Evolutionary conservation across 2,329 filamentous ascomycete species (phyloP).

Genomic region (Talaromyces sp.): DNA sequence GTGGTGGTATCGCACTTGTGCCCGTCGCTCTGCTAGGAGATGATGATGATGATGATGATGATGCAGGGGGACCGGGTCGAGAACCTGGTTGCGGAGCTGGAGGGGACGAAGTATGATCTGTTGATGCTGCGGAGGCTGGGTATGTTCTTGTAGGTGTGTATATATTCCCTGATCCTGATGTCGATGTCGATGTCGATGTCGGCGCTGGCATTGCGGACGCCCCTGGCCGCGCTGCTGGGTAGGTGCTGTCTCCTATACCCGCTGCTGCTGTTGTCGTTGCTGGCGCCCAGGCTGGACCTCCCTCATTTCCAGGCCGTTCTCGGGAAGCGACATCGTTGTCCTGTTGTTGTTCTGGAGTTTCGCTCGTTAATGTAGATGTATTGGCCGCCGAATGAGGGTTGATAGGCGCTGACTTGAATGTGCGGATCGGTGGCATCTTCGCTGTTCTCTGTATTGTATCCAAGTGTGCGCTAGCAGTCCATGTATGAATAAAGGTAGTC

Average conservation of each 20-base stretch:
- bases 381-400: constrained; percentile 24
- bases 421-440: constrained; percentile 27
- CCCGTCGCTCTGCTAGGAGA: neutral
- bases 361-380: neutral
- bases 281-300: constrained; percentile 1
- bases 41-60: constrained; percentile 5
- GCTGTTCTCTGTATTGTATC: neutral
- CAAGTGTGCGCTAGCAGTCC: neutral
- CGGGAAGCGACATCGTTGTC: neutral
- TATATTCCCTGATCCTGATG: neutral
- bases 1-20: constrained; percentile 28
- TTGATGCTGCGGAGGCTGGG: constrained; percentile 17
- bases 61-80: constrained; percentile 34
- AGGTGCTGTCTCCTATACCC: neutral
- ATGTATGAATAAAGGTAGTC: neutral
- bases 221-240: constrained; percentile 8
- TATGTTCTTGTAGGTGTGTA: constrained; percentile 13
- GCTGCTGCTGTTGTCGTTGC: neutral
- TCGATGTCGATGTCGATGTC: constrained; percentile 15
- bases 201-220: constrained; percentile 20
- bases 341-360: neutral
- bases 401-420: constrained; percentile 28
- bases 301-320: neutral
- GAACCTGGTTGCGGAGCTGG: constrained; percentile 37
- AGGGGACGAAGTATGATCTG: constrained; percentile 25